Base-by-base conservation (phyloP, 495 filamentous ascomycete genomes). In the Penicillium desertorum region DNA sequence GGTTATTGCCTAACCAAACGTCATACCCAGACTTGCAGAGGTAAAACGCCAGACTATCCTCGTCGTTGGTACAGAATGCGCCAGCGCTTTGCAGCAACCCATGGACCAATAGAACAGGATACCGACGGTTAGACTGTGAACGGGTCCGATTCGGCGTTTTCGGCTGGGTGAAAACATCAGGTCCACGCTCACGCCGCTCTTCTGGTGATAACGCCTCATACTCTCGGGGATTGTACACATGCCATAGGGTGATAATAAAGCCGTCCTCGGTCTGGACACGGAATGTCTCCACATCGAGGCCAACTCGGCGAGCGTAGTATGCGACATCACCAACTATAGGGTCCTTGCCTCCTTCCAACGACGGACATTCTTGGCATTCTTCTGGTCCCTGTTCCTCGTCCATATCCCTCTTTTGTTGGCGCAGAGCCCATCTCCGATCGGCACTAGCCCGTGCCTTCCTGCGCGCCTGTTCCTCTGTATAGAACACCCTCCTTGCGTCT, bases 1-100 rank as follows among this genome's bases (percentile, higher is more conserved):
- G 86, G 66, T 96, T 96, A 69, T 96, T 96, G 7, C 94, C 93
- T 5, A 97, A 80, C 92, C 92, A 98, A 50, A 98, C 90, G 68
- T 98, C 93, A 72, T 89, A 97, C n/a, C 93, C 93, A 0, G 81
- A 86, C 69, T 96, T 96, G 77, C 87, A 89, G 27, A 98, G 85
- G 68, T 83, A 96, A 74, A 97, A 98, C 9, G 94, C 93, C 16
- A 97, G 79, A 22, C 87, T 91, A 65, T 89, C 85, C 61, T 96
- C 91, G 68, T 96, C 93, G 70, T 93, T 96, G 58, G 84, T 83
- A 65, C 92, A 96, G 63, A 90, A 98, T 9, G 94, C 88, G 14
- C 93, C 93, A 1, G 90, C 81, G 54, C 83, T 89, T 75, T 98
- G 94, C 3, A 98, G 78, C 10, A 98, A 76, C 8, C 93, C 93